Evolutionary conservation across 2,329 filamentous ascomycete species (phyloP).

Genomic region (Zymoseptoria tritici): DNA sequence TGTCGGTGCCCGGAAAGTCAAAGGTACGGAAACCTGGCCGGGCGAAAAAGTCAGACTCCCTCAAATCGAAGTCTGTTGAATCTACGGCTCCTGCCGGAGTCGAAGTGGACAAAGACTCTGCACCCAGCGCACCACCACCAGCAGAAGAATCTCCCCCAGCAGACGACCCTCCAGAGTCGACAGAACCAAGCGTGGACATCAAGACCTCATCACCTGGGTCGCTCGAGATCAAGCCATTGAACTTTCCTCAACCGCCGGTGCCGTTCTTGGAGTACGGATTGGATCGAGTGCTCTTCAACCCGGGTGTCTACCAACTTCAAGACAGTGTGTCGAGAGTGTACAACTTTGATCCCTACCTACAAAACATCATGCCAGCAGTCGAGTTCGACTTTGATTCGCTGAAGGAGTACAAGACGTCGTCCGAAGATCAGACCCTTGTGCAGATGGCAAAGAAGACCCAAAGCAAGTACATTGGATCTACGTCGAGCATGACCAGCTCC

Average conservation of each 20-base stretch:
- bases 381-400: conserved; percentile 90
- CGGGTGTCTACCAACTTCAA: conserved; percentile 83
- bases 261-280: conserved; percentile 66
- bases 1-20: background rate
- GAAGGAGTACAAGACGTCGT: conserved; percentile 84
- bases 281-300: conserved; percentile 90
- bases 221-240: conserved; percentile 32
- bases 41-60: background rate
- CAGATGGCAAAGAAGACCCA: conserved; percentile 56
- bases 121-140: background rate
- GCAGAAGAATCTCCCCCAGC: background rate
- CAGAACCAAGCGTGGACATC: conserved; percentile 5
- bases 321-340: conserved; percentile 80
- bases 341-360: conserved; percentile 94
- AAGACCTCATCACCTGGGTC: conserved; percentile 12
- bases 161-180: background rate
- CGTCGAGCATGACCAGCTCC: conserved; percentile 88
- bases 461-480: conserved; percentile 87
- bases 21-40: conserved; percentile 5
- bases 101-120: background rate
- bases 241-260: conserved; percentile 45
- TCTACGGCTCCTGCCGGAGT: background rate
- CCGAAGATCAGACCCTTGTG: conserved; percentile 67
- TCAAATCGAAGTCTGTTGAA: background rate
- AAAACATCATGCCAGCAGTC: conserved; percentile 82